Percentiles rank a stretch among this genome's conserved stretches.
Conservation (phyloP, 164 flowering plant genomes). For the Vitis rotundifolia region DNA sequence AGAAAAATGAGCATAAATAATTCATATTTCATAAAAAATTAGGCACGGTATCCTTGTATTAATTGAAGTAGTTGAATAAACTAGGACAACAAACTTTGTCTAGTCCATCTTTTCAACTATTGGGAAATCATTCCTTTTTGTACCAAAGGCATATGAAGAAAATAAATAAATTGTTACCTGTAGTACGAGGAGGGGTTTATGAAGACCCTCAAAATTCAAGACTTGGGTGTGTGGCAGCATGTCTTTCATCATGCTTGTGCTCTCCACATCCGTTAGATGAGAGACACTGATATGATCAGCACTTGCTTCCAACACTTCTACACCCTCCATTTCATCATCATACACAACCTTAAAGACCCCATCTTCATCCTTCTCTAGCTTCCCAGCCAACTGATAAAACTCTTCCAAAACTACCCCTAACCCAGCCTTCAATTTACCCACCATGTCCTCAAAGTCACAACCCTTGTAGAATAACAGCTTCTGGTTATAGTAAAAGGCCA, state of each 20-base stretch:
- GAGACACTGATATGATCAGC: constrained; percentile 50
- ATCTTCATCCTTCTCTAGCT: constrained; percentile 76
- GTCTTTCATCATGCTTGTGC: constrained; percentile 50
- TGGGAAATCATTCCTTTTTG: no score
- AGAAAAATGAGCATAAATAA: no score
- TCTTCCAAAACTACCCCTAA: constrained; percentile 59
- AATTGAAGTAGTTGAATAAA: no score
- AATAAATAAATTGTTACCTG: constrained; percentile 49
- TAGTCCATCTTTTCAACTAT: no score
- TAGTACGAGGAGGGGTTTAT: constrained; percentile 66
- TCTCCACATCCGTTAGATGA: constrained; percentile 62
- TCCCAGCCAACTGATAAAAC: constrained; percentile 79
- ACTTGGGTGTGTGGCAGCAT: constrained; percentile 69
- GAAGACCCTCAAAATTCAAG: constrained; percentile 76
- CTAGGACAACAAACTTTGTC: no score
- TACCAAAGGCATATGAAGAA: no score
- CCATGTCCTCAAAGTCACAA: constrained; percentile 45
- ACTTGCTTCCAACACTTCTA: constrained; percentile 63
- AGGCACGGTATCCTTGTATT: no score
- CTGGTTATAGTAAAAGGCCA: constrained; percentile 91
- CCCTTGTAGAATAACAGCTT: constrained; percentile 77
- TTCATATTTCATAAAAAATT: no score
- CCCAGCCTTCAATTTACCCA: constrained; percentile 69
- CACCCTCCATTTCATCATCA: constrained; percentile 71
- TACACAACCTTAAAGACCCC: constrained; percentile 78